Conservation (phyloP, 2,329 filamentous ascomycete species). For the Taxawa tesnikishii region DNA sequence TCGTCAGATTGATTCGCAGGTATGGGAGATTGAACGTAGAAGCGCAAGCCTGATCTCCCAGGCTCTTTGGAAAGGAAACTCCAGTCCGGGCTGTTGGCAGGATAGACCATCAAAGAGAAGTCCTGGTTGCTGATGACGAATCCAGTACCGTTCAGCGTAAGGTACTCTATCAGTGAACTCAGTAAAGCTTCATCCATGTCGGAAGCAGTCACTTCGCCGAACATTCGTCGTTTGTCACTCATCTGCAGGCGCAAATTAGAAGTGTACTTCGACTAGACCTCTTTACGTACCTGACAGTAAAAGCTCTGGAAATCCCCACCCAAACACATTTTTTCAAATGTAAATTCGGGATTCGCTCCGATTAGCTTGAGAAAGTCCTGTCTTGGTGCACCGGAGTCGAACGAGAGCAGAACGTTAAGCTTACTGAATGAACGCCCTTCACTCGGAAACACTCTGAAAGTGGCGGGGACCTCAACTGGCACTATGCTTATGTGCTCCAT, state of each 20-base stretch:
- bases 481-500: too few relatives aligned
- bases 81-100: constrained; percentile 14
- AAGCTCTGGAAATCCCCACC: constrained; percentile 5
- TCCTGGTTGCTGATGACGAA: constrained; percentile 8
- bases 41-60: constrained; percentile 2
- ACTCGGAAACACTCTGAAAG: too few relatives aligned
- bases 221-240: constrained; percentile 2
- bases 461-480: too few relatives aligned
- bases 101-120: constrained; percentile 14
- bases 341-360: background rate
- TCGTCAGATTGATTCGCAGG: background rate
- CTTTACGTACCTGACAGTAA: too few relatives aligned
- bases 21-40: constrained; percentile 3
- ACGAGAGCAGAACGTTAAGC: background rate
- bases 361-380: background rate
- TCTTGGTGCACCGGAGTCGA: background rate
- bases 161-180: constrained; percentile 12
- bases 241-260: too few relatives aligned
- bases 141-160: constrained; percentile 11
- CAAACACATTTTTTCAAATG: constrained; percentile 1
- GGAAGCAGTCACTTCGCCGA: constrained; percentile 1
- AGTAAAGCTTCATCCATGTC: too few relatives aligned
- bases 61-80: constrained; percentile 11
- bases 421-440: too few relatives aligned
- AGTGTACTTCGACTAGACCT: too few relatives aligned